Base-by-base conservation (phyloP, 1,284 basidiomycete species). In the Meira nashicola region DNA sequence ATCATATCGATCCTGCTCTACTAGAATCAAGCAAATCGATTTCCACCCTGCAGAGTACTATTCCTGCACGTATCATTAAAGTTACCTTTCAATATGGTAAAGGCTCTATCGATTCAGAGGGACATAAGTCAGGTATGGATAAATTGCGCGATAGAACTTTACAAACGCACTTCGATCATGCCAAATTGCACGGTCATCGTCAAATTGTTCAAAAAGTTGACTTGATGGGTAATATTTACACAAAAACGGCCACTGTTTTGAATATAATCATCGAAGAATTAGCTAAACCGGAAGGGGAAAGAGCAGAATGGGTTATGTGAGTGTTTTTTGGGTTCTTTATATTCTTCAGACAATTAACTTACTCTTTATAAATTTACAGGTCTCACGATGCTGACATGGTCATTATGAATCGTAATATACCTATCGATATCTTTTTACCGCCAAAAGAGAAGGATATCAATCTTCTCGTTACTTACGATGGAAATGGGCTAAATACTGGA, bases 261-360 rank as follows among this genome's bases (percentile, higher is more conserved):
- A n/a, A 10, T 40, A n/a, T 40, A n/a, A 40, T 40, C n/a, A 10
- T 40, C 39, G 39, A 40, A 40, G 39, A 40, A 40, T n/a, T 40
- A n/a, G 11, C 10, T 10, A 40, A 40, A n/a, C 39, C 39, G n/a
- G n/a, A 40, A n/a, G 39, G 39, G 11, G 39, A 40, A n/a, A n/a
- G 39, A 40, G 39, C 39, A 40, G 39, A 40, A n/a, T 40, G 39
- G 39, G n/a, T 40, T n/a, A 11, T 40, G 39, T 40, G 39, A n/a
- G n/a, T n/a, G n/a, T n/a, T n/a, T n/a, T n/a, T n/a, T n/a, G n/a
- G n/a, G n/a, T n/a, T n/a, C n/a, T n/a, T n/a, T n/a, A n/a, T n/a
- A n/a, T n/a, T n/a, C n/a, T n/a, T n/a, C n/a, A n/a, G n/a, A n/a
- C n/a, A n/a, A n/a, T n/a, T n/a, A n/a, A n/a, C n/a, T n/a, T n/a